Base-by-base conservation (phyloP, 371 early-diverging fungal species). In the Mucor circinelloides region DNA sequence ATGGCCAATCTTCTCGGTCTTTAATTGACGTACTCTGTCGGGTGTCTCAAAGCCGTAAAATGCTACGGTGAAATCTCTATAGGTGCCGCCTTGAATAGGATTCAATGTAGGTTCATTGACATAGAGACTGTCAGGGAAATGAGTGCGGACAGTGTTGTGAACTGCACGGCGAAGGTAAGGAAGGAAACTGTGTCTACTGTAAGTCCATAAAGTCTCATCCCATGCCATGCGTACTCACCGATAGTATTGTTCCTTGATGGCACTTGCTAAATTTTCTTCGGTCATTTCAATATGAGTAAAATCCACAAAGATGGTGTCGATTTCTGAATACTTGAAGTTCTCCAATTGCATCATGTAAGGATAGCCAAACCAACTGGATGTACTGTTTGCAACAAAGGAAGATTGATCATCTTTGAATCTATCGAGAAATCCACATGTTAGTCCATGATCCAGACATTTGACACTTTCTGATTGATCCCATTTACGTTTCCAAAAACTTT, bases 151-250 rank as follows among this genome's bases (percentile, higher is more conserved):
- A 42, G 94, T 69, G 57, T 91, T 90, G 71, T 93, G 94, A 55
- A 96, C 89, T 12, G 96, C 96, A 58, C 88, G 89, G 23, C 90
- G 83, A 71, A 98, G 83, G 64, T 91, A 96, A 13, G 95, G 92
- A 66, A 93, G 90, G 78, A 96, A 87, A 68, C 95, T 93, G 50
- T 1, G 15, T 1, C 12, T 8, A 21, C 3, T 50, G 23, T 36
- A 13, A 2, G 36, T 36, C n/a, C n/a, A n/a, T n/a, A n/a, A 13
- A 36, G 36, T 36, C 3, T 36, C 8, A 1, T 6, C 8, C 5
- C 2, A 7, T 36, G 8, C 10, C 36, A 36, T 36, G 36, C 13
- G 31, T 64, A 21, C 66, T 65, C 80, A 91, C 87, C 96, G 85
- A 77, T 92, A 90, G 67, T 91, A 95, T 76, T 95, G 90, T 52